These are phyloP conservation scores for Pseudonitzschia pungens DNA, from an alignment of 108 stramenopile species.

Conservation along the genomic window DNA sequence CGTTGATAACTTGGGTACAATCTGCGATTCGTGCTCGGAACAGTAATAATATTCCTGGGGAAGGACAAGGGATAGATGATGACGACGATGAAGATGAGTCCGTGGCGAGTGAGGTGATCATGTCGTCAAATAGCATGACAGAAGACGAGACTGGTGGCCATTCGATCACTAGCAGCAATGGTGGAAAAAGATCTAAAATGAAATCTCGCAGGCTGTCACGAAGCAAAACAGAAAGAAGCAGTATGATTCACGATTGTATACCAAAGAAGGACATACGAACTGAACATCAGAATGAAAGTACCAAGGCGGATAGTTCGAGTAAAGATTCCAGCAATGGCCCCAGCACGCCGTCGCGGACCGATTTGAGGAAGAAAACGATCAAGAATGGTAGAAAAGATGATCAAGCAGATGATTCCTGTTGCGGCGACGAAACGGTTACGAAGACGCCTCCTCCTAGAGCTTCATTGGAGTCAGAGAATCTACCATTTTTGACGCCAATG, in stretches of 20 bases:
- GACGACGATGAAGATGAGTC: constrained; percentile 37
- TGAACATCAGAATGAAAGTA: neutral
- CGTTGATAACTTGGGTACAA: constrained; percentile 49
- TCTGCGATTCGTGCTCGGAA: constrained; percentile 17
- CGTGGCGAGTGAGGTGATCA: constrained; percentile 18
- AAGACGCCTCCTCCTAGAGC: constrained; percentile 12
- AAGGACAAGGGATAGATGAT: constrained; percentile 13
- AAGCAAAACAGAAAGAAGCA: constrained; percentile 8
- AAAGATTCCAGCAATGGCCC: neutral
- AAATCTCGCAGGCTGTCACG: neutral
- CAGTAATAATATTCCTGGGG: neutral
- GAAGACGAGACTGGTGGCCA: neutral
- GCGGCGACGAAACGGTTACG: constrained; percentile 6
- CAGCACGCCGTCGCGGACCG: neutral
- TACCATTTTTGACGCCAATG: neutral
- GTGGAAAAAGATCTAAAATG: neutral
- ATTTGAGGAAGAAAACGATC: neutral
- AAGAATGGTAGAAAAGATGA: neutral
- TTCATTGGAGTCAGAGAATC: neutral
- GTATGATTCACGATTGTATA: neutral
- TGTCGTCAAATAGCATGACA: constrained; percentile 3
- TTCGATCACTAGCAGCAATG: neutral
- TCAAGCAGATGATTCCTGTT: neutral
- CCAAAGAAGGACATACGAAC: neutral
- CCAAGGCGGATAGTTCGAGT: neutral